A percentile compares a stretch with the other conserved stretches of the same genome.
phyloP scores from a whole-genome alignment of 2,329 filamentous ascomycete species.

The Fusarium continuum region DNA sequence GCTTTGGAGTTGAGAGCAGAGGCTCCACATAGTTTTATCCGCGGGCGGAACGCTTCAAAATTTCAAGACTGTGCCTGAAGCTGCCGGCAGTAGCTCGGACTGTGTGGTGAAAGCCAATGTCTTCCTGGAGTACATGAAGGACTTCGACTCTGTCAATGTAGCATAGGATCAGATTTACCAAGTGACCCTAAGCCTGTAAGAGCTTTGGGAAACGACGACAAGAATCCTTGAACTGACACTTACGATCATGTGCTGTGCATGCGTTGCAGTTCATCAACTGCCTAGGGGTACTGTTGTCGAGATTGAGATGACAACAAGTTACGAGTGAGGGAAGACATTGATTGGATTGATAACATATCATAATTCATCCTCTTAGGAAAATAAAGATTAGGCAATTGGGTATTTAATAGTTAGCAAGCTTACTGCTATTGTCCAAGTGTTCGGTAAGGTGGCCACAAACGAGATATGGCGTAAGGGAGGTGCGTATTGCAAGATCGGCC shows the following conservation, averaged over 20 bases:
- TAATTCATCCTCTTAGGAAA: too few relatives aligned
- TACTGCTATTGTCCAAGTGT: too few relatives aligned
- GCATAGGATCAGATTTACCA: constrained; percentile 12
- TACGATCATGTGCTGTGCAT: background rate
- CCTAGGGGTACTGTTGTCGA: constrained; percentile 10
- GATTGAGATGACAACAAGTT: constrained; percentile 8
- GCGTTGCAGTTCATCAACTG: constrained; percentile 4
- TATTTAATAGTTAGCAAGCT: too few relatives aligned
- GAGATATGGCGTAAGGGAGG: too few relatives aligned
- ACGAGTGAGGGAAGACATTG: too few relatives aligned
- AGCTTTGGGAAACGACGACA: fast-evolving
- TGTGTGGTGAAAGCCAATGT: constrained; percentile 6
- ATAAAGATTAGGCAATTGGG: too few relatives aligned
- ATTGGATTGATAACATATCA: too few relatives aligned
- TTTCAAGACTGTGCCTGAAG: background rate
- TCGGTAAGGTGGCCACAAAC: too few relatives aligned
- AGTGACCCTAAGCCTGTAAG: background rate
- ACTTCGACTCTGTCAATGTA: background rate
- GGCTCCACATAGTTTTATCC: background rate
- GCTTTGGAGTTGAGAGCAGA: background rate
- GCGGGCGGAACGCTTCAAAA: background rate
- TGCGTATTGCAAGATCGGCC: too few relatives aligned
- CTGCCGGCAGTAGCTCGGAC: constrained; percentile 1
- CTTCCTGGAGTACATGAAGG: constrained; percentile 4
- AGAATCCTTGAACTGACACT: background rate